Conservation (phyloP, 805 yeast species). For the Metschnikowia reukaufii region DNA sequence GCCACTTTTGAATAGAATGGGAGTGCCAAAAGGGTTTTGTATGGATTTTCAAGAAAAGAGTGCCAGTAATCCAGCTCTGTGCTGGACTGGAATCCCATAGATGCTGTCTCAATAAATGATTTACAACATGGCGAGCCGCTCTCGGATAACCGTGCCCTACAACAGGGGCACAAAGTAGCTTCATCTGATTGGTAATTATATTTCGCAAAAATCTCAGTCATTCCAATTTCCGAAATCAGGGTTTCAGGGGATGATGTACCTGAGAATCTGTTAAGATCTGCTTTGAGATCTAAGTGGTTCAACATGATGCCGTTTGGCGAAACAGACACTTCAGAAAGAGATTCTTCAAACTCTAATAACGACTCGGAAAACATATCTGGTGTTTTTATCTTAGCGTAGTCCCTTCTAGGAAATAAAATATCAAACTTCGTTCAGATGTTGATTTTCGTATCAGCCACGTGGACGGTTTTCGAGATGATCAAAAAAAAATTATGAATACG, state of each 20-base stretch:
- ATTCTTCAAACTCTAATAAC: conserved; percentile 22
- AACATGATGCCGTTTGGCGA: conserved; percentile 19
- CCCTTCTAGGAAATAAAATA: too few species aligned
- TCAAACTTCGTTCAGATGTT: too few species aligned
- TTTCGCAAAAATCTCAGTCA: conserved; percentile 9
- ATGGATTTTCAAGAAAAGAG: conserved; percentile 44
- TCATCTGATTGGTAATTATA: conserved; percentile 16
- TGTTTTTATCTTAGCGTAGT: too few species aligned
- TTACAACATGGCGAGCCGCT: conserved; percentile 12
- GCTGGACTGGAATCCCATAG: conserved; percentile 12
- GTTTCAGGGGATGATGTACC: conserved; percentile 5
- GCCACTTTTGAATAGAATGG: conserved; percentile 50
- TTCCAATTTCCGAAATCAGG: conserved; percentile 1
- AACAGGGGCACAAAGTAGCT: conserved; percentile 15
- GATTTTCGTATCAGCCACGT: not conserved
- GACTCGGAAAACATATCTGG: conserved; percentile 18
- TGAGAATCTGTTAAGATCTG: conserved; percentile 19
- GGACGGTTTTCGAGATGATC: not conserved
- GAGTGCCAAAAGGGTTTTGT: conserved; percentile 44
- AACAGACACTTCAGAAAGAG: conserved; percentile 15
- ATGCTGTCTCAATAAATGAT: conserved; percentile 5
- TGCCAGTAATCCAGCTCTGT: conserved; percentile 45
- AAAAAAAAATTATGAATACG: not conserved
- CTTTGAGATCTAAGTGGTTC: conserved; percentile 19
- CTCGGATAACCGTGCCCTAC: conserved; percentile 8